phyloP scores from a whole-genome alignment of 164 flowering plant species.

The Chloranthus sessilifolius region DNA sequence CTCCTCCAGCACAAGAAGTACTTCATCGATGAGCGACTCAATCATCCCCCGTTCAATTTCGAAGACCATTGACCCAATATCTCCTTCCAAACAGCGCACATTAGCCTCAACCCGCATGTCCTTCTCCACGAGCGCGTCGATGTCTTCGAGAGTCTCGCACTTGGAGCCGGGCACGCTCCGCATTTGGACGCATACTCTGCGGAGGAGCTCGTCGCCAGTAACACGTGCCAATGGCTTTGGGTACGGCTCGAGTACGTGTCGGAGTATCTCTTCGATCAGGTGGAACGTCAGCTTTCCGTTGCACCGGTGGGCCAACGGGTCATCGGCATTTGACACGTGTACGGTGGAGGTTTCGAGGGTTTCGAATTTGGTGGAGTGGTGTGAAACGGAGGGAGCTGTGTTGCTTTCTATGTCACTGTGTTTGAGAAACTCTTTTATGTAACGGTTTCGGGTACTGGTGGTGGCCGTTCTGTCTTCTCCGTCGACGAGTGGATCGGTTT shows the following conservation, averaged over 20 bases:
- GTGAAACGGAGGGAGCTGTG: conserved; percentile 13
- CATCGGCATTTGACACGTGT: not conserved
- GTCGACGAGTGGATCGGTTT: no score
- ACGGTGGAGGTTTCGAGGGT: not conserved
- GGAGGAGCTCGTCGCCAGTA: conserved; percentile 26
- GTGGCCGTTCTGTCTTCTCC: no score
- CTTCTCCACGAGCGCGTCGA: conserved; percentile 39
- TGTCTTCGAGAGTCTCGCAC: conserved; percentile 47
- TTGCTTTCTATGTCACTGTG: no score
- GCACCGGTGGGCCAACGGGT: conserved; percentile 15
- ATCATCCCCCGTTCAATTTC: conserved; percentile 1
- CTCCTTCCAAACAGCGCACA: not conserved
- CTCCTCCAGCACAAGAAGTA: no score
- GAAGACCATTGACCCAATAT: not conserved
- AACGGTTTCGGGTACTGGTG: no score
- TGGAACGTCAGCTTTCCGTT: conserved; percentile 40
- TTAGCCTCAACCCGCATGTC: conserved; percentile 22
- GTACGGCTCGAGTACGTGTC: conserved; percentile 24
- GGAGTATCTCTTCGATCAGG: conserved; percentile 41
- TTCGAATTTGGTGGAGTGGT: not conserved
- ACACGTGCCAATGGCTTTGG: conserved; percentile 1
- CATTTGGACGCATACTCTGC: conserved; percentile 24
- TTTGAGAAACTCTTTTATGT: no score
- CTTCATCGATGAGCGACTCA: conserved; percentile 7
- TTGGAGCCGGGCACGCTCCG: conserved; percentile 32